phyloP scores from a whole-genome alignment of 441 rosid genomes.

The Syzygium syzygioides region DNA sequence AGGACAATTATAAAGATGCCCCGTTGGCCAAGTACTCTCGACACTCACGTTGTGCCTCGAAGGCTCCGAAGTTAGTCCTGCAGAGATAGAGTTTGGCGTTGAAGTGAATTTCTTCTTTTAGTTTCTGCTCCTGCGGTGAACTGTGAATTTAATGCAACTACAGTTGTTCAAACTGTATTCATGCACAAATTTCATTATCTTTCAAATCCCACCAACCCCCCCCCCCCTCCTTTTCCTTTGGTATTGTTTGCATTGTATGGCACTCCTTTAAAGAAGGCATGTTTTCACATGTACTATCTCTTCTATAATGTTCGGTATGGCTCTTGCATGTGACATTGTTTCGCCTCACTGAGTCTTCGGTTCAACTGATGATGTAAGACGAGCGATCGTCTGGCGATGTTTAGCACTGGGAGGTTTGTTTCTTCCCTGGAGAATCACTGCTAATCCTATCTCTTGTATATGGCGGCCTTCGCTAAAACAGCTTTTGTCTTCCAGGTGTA shows the following conservation, averaged over 20 bases:
- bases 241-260: background rate
- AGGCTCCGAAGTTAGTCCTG: background rate
- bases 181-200: background rate
- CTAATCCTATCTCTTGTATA: background rate
- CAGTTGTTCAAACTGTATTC: background rate
- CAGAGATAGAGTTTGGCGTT: background rate
- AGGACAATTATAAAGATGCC: too few relatives aligned
- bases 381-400: background rate
- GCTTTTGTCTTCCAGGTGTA: background rate
- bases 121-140: background rate
- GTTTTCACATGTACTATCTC: background rate
- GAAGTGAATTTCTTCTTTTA: background rate
- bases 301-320: background rate
- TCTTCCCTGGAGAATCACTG: background rate
- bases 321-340: background rate
- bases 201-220: background rate
- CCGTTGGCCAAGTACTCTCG: too few relatives aligned
- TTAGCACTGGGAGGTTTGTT: background rate
- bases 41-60: too few relatives aligned
- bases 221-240: background rate
- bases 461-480: background rate
- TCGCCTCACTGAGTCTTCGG: background rate
- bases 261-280: background rate
- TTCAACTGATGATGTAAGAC: background rate
- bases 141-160: background rate